These are phyloP conservation scores for Talaromyces trachyspermus DNA, from an alignment of 495 filamentous ascomycete genomes.

Conservation along the genomic window DNA sequence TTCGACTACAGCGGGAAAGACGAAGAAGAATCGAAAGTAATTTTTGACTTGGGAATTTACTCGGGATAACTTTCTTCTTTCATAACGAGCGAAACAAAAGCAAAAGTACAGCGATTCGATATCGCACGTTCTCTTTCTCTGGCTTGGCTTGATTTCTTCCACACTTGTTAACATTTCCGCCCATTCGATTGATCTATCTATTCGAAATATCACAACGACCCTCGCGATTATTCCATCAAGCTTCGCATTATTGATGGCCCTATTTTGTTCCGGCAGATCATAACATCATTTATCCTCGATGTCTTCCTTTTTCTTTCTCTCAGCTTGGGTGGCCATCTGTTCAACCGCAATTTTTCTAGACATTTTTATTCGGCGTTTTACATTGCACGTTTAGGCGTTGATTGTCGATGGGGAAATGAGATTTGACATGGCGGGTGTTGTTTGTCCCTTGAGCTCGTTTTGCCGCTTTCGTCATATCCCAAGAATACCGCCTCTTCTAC, in stretches of 20 bases:
- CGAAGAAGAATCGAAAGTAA: constrained; percentile 40
- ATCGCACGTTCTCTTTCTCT: constrained; percentile 6
- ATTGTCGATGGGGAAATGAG: neutral
- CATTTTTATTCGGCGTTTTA: constrained; percentile 5
- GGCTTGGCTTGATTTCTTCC: too few species aligned
- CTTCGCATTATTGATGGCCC: too few species aligned
- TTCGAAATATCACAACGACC: constrained; percentile 11
- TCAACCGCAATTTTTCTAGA: constrained; percentile 1
- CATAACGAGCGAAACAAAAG: neutral
- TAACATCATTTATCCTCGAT: neutral
- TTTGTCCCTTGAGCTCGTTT: neutral
- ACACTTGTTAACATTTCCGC: constrained; percentile 6
- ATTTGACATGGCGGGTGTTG: neutral
- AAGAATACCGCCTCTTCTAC: neutral
- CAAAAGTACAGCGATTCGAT: constrained; percentile 1
- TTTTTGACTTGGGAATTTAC: too few species aligned
- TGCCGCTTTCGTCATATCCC: constrained; percentile 2
- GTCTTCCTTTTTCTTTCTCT: constrained; percentile 2
- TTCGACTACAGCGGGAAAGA: constrained; percentile 30
- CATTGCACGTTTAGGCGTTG: constrained; percentile 8
- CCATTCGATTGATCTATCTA: constrained; percentile 9
- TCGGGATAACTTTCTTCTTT: too few species aligned
- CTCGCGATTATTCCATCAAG: neutral
- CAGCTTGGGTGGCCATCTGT: constrained; percentile 9
- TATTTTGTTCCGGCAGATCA: constrained; percentile 3